Evolutionary conservation across 139 green algal species (phyloP), one percentile per base, ranked within the genome.

Genomic region (Micractinium conductrix): DNA sequence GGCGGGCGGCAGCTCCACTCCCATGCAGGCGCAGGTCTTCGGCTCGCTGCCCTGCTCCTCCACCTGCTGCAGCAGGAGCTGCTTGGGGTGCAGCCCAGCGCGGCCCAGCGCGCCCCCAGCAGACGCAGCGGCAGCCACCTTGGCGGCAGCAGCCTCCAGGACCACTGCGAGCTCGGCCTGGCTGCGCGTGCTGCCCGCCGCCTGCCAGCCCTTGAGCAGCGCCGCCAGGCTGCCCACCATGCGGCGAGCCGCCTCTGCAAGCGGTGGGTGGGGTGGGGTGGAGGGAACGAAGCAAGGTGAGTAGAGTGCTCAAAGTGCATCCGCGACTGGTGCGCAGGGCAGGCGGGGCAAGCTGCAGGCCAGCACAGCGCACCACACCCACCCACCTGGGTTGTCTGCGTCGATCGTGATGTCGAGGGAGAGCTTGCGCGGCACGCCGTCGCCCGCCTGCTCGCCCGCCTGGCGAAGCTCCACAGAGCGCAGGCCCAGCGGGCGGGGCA

Each of bases 331-430:
- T n/a, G n/a, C n/a, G n/a, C n/a, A n/a, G n/a, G n/a, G n/a, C n/a
- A n/a, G n/a, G n/a, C n/a, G n/a, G n/a, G n/a, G n/a, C n/a, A n/a
- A n/a, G n/a, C n/a, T n/a, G n/a, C n/a, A n/a, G n/a, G n/a, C n/a
- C n/a, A 30, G 35, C 60, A 68, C 43, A 72, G 17, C 33, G 16
- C 65, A 42, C 19, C 33, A 42, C 5, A 26, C 2, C 14, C 35
- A 68, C 76, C 42, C 58, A 82, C 76, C 76, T 24, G 76, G 58
- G 40, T 82, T 43, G 38, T 55, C 76, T 4, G 58, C 26, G 30
- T 82, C 76, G 30, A 82, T 73, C 5, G 58, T 82, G 26, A 82
- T 71, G 53, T 82, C 76, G 58, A 82, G 53, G 4, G 58, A 71
- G 28, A 82, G 38, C 76, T 58, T 71, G 48, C 67, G 17, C 33